Base-by-base conservation (phyloP, 2,329 filamentous ascomycete genomes). In the Arthrobotrys megalospora region DNA sequence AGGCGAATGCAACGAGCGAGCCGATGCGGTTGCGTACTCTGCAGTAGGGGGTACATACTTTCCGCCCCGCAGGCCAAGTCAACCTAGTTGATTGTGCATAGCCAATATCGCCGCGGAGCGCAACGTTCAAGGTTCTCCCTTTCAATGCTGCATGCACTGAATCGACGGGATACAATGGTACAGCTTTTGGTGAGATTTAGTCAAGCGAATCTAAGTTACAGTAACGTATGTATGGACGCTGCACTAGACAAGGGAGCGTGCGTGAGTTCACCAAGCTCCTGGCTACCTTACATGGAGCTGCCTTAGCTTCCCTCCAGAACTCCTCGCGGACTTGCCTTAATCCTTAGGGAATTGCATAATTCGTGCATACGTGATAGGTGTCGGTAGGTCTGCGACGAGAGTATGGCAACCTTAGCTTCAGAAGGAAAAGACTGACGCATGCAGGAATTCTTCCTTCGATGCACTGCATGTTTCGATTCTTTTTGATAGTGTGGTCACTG, bases 311-410 rank as follows among this genome's bases (percentile, higher is more conserved):
- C 53, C 19, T 50, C 38, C 28, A 50, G 53, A 71, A 63, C 53
- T 62, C 67, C 41, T 71, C 53, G 16, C 53, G 24, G 45, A 16
- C 32, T 67, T 43, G 38, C 36, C 34, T 52, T 43, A 11, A 45
- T 58, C 50, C 41, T 69, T 55, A 52, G 50, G 53, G 63, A 55
- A 77, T 77, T 71, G 73, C 73, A 77, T 77, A 71, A 71, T 67
- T 67, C 52, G 52, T 77, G 66, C 73, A 77, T 76, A 36, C 48
- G 24, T 45, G 58, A 48, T 45, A 60, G 55, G 50, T 36, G 60
- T 70, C 43, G 45, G 45, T 72, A 36, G 45, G 47, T 55, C 58
- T 66, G 66, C 66, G 73, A 77, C 71, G 66, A 62, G 53, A 62
- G 38, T 45, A 55, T 45, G 16, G 52, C 21, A 71, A 48, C 19